Base-by-base conservation (phyloP, 2,329 filamentous ascomycete species). In the Aspergillus sclerotialis region DNA sequence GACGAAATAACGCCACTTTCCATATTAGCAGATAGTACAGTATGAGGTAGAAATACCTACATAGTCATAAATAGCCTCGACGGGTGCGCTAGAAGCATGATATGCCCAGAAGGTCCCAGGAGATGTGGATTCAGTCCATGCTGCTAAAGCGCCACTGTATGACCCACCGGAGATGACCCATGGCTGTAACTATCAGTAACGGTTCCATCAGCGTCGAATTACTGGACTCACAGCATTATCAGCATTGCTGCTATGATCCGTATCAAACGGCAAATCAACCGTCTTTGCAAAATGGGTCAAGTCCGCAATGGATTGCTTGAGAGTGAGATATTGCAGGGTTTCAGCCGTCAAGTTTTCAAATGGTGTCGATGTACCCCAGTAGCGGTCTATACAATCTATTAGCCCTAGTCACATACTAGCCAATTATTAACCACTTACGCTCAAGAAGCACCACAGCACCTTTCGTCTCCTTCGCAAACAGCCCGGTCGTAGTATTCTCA, bases 31-130 rank as follows among this genome's bases (percentile, higher is more conserved):
- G n/a, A n/a, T n/a, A n/a, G n/a, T n/a, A n/a, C n/a, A n/a, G n/a
- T n/a, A n/a, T n/a, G n/a, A n/a, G n/a, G n/a, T n/a, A n/a, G n/a
- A n/a, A n/a, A n/a, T n/a, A 39, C 49, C 24, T 28, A 64, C 61
- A 47, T 70, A 77, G 52, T 79, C 63, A 15, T 67, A 64, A 21
- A 78, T 66, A 1, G 70, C 68, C 44, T 79, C 56, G 1, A 78
- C 73, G 0, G 72, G 70, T 0, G 68, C 75, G 49, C 69, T 73
- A 18, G 70, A 73, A 3, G 73, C 61, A 51, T 75, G 72, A 42
- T 78, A 78, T 1, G 73, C 74, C 74, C 74, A 78, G 53, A 76
- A 74, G 1, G 72, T 76, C 5, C 70, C 75, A 0, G 73, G 72
- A 1, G 65, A 56, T 2, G 69, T 56, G 9, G 67, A 68, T 23